These are phyloP conservation scores for Lodderomyces orthopsilosis DNA, from an alignment of 1,139 yeast species.

Conservation along the genomic window DNA sequence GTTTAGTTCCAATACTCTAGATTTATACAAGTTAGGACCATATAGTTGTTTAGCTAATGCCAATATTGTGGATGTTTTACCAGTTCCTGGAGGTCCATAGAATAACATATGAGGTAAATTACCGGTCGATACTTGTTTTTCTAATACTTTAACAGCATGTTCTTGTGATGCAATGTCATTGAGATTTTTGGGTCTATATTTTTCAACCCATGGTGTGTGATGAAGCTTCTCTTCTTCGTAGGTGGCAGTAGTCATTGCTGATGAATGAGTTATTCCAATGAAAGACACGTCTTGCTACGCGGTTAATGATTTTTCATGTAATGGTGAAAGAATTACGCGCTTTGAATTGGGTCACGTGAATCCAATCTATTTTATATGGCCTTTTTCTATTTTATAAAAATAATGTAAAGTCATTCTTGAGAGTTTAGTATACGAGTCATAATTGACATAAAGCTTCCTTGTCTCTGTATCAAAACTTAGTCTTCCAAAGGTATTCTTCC, in stretches of 20 bases:
- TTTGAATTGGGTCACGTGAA: too few species aligned
- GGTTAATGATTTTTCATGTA: background rate
- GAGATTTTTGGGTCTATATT: slow-evolving; percentile 78
- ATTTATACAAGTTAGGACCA: slow-evolving; percentile 65
- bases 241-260: slow-evolving; percentile 15
- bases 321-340: too few species aligned
- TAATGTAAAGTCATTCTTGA: too few species aligned
- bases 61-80: slow-evolving; percentile 88
- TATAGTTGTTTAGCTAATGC: slow-evolving; percentile 84
- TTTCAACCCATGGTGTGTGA: slow-evolving; percentile 77
- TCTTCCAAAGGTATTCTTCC: too few species aligned
- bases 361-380: too few species aligned
- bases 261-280: too few species aligned
- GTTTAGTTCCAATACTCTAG: slow-evolving; percentile 84
- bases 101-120: slow-evolving; percentile 86
- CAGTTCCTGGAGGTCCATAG: slow-evolving; percentile 98
- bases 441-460: too few species aligned
- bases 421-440: too few species aligned
- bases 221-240: slow-evolving; percentile 45
- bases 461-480: too few species aligned
- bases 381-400: too few species aligned
- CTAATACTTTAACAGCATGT: slow-evolving; percentile 82
- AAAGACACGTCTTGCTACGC: slow-evolving; percentile 8
- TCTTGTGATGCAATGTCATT: slow-evolving; percentile 91
- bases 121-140: slow-evolving; percentile 72